These are phyloP conservation scores for Rhododendron williamsianum DNA, from an alignment of 148 eudicot genomes.

Conservation along the genomic window DNA sequence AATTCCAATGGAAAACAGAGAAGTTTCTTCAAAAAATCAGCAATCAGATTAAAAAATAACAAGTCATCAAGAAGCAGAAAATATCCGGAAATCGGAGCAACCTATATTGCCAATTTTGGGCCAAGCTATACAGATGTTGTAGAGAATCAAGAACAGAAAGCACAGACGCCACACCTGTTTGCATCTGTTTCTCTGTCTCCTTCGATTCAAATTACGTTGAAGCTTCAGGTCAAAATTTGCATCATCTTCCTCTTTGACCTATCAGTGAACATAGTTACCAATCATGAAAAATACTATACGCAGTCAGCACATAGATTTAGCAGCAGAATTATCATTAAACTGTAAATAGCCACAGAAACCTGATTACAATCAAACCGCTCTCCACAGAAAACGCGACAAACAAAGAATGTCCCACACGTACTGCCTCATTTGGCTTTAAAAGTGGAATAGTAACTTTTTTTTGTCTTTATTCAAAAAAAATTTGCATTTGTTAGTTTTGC, in stretches of 20 bases:
- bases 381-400: not conserved
- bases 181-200: slow-evolving; percentile 51
- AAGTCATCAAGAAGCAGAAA: not conserved
- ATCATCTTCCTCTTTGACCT: slow-evolving; percentile 99
- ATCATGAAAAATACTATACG: not conserved
- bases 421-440: too few relatives aligned
- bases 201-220: slow-evolving; percentile 55
- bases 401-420: not conserved
- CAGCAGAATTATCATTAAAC: not conserved
- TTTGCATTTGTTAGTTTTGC: too few relatives aligned
- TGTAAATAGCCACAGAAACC: not conserved
- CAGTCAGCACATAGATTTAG: not conserved
- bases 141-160: not conserved
- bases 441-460: too few relatives aligned
- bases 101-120: not conserved
- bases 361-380: not conserved
- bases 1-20: not conserved
- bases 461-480: too few relatives aligned
- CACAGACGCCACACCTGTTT: slow-evolving; percentile 42
- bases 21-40: not conserved
- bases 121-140: not conserved
- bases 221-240: slow-evolving; percentile 54
- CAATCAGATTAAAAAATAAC: not conserved
- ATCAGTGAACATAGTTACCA: slow-evolving; percentile 10
- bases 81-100: not conserved